Evolutionary conservation across 106 monocot species (phyloP).

Genomic region (Platanthera guangdongensis): DNA sequence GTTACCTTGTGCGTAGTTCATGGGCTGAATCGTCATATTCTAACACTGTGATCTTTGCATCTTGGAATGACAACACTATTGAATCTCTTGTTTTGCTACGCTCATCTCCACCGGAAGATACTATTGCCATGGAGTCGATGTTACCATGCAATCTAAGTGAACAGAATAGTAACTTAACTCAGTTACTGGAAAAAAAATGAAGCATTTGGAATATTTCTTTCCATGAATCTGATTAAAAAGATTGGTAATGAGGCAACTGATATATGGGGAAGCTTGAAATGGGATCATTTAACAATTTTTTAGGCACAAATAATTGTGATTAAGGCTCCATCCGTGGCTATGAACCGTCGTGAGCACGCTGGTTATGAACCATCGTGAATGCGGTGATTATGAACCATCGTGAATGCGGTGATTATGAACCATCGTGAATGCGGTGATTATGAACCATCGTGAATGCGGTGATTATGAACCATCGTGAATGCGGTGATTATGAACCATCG

Average conservation of each 20-base stretch:
- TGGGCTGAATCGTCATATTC: constrained; percentile 75
- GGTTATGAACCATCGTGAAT: too few relatives aligned
- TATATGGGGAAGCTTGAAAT: neutral
- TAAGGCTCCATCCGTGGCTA: too few relatives aligned
- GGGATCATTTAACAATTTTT: too few relatives aligned
- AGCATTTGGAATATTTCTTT: neutral
- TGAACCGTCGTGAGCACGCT: too few relatives aligned
- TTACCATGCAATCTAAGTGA: constrained; percentile 79
- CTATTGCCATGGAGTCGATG: constrained; percentile 65
- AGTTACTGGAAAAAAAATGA: neutral
- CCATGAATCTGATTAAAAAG: neutral
- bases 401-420: too few relatives aligned
- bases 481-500: too few relatives aligned
- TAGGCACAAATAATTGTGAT: too few relatives aligned
- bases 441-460: too few relatives aligned
- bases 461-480: too few relatives aligned
- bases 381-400: too few relatives aligned
- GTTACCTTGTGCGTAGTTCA: constrained; percentile 72
- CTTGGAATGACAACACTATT: constrained; percentile 62
- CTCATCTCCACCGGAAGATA: constrained; percentile 59
- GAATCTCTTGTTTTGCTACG: constrained; percentile 75
- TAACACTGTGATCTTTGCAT: constrained; percentile 75
- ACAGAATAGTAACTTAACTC: neutral
- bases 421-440: too few relatives aligned
- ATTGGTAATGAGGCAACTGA: neutral